Conservation (phyloP, 129 eudicot species). For the Artemisia tridentata region DNA sequence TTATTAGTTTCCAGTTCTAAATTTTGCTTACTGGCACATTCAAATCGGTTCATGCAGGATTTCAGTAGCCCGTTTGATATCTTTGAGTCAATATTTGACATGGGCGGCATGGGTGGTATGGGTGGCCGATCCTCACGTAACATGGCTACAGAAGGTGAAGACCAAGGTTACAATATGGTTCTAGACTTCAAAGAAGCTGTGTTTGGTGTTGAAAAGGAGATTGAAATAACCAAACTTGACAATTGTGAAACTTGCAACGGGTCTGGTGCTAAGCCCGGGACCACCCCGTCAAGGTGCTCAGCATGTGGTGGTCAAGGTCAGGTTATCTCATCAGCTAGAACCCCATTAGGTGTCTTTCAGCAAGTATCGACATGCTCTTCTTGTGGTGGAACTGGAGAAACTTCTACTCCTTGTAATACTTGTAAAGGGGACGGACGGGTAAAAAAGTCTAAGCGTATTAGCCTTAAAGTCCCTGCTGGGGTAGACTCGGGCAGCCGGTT, state of each 20-base stretch:
- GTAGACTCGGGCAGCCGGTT: slow-evolving; percentile 81
- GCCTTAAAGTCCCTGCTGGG: slow-evolving; percentile 87
- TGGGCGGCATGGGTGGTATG: slow-evolving; percentile 80
- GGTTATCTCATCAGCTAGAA: slow-evolving; percentile 69
- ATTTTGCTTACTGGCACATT: slow-evolving; percentile 13
- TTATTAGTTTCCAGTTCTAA: neutral
- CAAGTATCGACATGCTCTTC: slow-evolving; percentile 76
- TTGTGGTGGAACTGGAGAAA: slow-evolving; percentile 78
- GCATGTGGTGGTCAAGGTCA: slow-evolving; percentile 96
- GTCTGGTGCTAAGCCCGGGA: slow-evolving; percentile 86
- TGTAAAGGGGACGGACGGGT: slow-evolving; percentile 82
- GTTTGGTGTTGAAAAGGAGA: slow-evolving; percentile 83
- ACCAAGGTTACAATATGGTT: slow-evolving; percentile 66
- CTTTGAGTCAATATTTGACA: slow-evolving; percentile 74
- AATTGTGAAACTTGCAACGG: slow-evolving; percentile 76
- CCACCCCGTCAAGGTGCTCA: slow-evolving; percentile 52
- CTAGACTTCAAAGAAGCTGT: slow-evolving; percentile 85
- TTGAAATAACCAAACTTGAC: slow-evolving; percentile 73
- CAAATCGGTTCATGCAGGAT: slow-evolving; percentile 47
- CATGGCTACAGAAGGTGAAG: slow-evolving; percentile 84
- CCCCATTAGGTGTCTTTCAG: slow-evolving; percentile 84
- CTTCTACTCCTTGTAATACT: slow-evolving; percentile 67
- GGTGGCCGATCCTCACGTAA: slow-evolving; percentile 71
- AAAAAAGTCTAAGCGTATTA: slow-evolving; percentile 63
- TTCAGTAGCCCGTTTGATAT: slow-evolving; percentile 83